Conservation (phyloP, 768 basidiomycete genomes). For the Naganishia kalamii region DNA sequence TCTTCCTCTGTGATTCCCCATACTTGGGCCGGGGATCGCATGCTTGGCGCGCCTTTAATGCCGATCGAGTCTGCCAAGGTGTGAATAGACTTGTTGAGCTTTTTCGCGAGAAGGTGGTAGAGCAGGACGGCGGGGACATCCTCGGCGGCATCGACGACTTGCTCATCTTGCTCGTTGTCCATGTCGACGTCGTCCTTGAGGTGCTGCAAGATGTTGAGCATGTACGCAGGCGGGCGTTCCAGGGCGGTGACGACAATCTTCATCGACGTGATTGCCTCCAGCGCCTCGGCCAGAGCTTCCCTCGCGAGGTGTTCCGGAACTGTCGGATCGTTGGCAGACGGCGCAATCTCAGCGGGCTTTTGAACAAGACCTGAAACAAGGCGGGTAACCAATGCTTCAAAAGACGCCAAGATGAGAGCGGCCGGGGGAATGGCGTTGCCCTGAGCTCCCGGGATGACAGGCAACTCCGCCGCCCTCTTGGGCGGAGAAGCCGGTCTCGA, state of each 20-base stretch:
- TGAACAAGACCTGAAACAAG: slow-evolving; percentile 37
- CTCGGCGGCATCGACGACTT: slow-evolving; percentile 42
- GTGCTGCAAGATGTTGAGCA: slow-evolving; percentile 28
- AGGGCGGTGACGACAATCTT: slow-evolving; percentile 35
- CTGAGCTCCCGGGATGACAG: slow-evolving; percentile 1
- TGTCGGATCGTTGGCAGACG: slow-evolving; percentile 29
- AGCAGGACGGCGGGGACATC: slow-evolving; percentile 42
- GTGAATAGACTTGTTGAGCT: slow-evolving; percentile 30
- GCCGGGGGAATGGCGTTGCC: slow-evolving; percentile 22
- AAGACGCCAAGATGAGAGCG: slow-evolving; percentile 38
- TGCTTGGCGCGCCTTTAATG: neutral
- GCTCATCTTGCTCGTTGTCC: slow-evolving; percentile 35
- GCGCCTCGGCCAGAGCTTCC: slow-evolving; percentile 43
- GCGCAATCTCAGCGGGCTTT: slow-evolving; percentile 24
- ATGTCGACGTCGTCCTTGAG: slow-evolving; percentile 39
- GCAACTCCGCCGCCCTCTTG: slow-evolving; percentile 16
- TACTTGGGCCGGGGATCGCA: slow-evolving; percentile 30
- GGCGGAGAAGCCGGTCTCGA: slow-evolving; percentile 44
- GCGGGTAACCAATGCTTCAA: slow-evolving; percentile 42
- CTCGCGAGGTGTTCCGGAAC: slow-evolving; percentile 41
- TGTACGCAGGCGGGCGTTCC: slow-evolving; percentile 18
- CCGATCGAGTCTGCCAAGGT: neutral
- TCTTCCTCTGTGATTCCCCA: slow-evolving; percentile 37
- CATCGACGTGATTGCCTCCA: slow-evolving; percentile 42
- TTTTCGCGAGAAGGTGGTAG: slow-evolving; percentile 33